Percentiles rank a stretch among this genome's conserved stretches.
Conservation (phyloP, 371 early-diverging fungal genomes). For the Apophysomyces elegans region DNA sequence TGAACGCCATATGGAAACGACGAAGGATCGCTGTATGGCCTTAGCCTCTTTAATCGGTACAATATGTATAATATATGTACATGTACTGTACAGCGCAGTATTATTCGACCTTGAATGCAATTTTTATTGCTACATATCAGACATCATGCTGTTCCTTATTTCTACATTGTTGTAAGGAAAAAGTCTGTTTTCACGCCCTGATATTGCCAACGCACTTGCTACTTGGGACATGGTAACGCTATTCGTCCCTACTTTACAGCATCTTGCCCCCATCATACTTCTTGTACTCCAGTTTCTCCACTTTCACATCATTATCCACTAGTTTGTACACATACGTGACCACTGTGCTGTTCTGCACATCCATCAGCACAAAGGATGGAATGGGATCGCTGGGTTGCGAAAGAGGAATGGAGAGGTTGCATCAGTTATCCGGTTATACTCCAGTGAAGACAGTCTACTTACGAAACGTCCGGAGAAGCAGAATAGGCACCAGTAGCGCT, state of each 20-base stretch:
- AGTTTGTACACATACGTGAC: slow-evolving; percentile 92
- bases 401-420: neutral
- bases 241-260: slow-evolving; percentile 19
- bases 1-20: too few species aligned
- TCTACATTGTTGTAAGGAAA: too few species aligned
- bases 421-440: neutral
- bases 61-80: too few species aligned
- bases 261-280: slow-evolving; percentile 54
- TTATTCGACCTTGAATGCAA: too few species aligned
- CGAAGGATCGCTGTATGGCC: too few species aligned
- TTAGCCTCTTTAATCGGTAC: too few species aligned
- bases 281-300: slow-evolving; percentile 89
- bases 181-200: too few species aligned
- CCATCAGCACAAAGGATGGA: slow-evolving; percentile 95
- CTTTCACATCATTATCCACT: slow-evolving; percentile 88
- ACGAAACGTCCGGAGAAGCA: slow-evolving; percentile 45
- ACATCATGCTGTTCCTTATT: too few species aligned
- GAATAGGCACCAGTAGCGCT: slow-evolving; percentile 90
- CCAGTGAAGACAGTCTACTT: slow-evolving; percentile 22
- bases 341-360: slow-evolving; percentile 79
- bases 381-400: slow-evolving; percentile 53
- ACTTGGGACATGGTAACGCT: too few species aligned
- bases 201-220: too few species aligned
- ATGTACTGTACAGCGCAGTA: too few species aligned
- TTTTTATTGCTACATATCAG: too few species aligned